Evolutionary conservation across 2,329 filamentous ascomycete genomes (phyloP), one percentile per base, ranked within the genome.

Genomic region (Colletotrichum paranaense): DNA sequence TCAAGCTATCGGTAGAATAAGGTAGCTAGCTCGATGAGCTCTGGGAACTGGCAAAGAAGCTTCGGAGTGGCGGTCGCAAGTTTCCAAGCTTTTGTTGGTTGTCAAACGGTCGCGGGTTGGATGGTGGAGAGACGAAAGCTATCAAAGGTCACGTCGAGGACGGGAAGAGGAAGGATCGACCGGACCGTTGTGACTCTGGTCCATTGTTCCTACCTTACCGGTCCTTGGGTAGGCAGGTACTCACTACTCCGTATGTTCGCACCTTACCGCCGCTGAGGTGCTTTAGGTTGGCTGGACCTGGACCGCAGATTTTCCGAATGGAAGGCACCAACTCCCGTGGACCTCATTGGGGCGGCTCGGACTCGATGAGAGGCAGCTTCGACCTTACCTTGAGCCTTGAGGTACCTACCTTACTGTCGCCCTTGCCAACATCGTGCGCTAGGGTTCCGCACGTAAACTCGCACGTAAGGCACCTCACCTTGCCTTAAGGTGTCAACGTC

Each of bases 131-230:
- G n/a, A 22, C n/a, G 32, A 26, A 42, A 19, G 16, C 38, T 42
- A 7, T 42, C 14, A 16, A 28, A 49, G 22, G 11, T n/a, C 42
- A 14, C 11, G 42, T 53, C 42, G 42, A n/a, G 42, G 19, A 49
- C 42, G 42, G 42, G 42, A 49, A 32, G 46, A 63, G 60, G 46
- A 63, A 63, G 60, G 60, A 53, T 63, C 60, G 60, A 62, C 60
- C 16, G 42, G 30, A 30, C 42, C 60, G 46, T 63, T 63, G 46
- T 53, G 49, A 63, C 60, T 53, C 46, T 63, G 60, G n/a, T 53
- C 42, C 60, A 63, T 32, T 49, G 46, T 63, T 38, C 46, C 60
- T 53, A 24, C 60, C 42, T 52, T 42, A 42, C 16, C 32, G 32
- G 35, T 49, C 42, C 38, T 42, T 49, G 16, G 32, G 32, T 32